Evolutionary conservation across 148 eudicot species (phyloP), one percentile per base, ranked within the genome.

Genomic region (Rhododendron kiyosumense): DNA sequence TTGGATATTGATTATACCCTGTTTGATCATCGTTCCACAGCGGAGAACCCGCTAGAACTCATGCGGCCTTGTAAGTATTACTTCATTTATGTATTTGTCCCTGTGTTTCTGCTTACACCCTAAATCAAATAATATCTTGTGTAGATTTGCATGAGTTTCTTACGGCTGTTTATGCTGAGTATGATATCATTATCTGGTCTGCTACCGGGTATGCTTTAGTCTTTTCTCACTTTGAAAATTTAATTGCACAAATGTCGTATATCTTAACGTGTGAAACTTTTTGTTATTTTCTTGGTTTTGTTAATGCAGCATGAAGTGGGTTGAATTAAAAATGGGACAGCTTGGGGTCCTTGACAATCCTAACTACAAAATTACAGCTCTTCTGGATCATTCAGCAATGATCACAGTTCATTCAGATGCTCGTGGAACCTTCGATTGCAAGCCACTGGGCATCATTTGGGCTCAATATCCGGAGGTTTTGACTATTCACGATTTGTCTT

Each of bases 121-220:
- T 75, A 65, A 38, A 30, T 24, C 34, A 36, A 54, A 28, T 61
- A 12, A 43, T 83, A 4, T 82, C 15, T 49, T 85, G 45, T 90
- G 91, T 94, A 97, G 98, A 95, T 93, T 95, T 97, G 67, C 99
- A 97, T 59, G 99, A 95, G 87, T 97, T 95, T 87, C 97, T 97
- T 61, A 86, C 98, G 8, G 98, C 99, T 86, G 97, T 89, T 88
- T 97, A 97, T 94, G 95, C 98, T 6, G 98, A 95, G 90, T 97
- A 95, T 90, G 99, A 97, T 88, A 95, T 97, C 71, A 93, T 97
- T 89, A 97, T 97, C 91, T 97, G 99, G 99, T 97, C 99, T 89
- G 99, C 99, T 78, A 97, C 99, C 85, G 93, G 98, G 99, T 93
- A 46, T 85, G 90, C 5, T 85, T 74, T 80, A 34, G 3, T 5